Evolutionary conservation across 805 yeast genomes (phyloP), one percentile per base, ranked within the genome.

Genomic region (Yarrowia bubula): DNA sequence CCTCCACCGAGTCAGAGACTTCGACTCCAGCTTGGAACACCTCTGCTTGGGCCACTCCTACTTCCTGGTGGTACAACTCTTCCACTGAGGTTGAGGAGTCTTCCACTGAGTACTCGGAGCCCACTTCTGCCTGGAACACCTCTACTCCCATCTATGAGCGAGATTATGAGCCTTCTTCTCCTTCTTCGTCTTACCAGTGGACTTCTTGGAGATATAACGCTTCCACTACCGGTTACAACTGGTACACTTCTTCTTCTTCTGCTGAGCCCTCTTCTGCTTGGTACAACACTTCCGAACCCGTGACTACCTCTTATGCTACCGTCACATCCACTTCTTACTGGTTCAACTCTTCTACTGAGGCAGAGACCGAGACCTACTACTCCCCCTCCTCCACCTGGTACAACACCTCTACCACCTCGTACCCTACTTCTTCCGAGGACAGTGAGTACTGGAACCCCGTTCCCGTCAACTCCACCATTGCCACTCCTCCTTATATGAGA

Each of bases 71-170:
- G 38, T 38, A 38, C 42, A 38, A 38, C 15, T 8, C 15, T 17
- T 38, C 42, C 14, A 38, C 42, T 38, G 42, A 13, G 8, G 15
- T 38, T 38, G 42, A 38, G 17, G 38, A 35, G 13, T 35, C 38
- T 11, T 35, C 10, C 7, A 35, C 38, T 6, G 38, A 35, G 38
- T 35, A 35, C 38, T 9, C 38, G 4, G 38, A 35, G 38, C 38
- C 38, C 8, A 35, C 38, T 35, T 35, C 38, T 11, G 13, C 13
- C 8, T 35, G 38, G 38, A 35, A 35, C 38, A 13, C 17, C 14
- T 13, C 55, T 17, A 42, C 57, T 37, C 53, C 53, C 14, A 33
- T 47, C 53, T 47, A 32, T n/a, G 53, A 47, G 53, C 53, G 53
- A 47, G 53, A 32, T 39, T 15, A 28, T 7, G 53, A 47, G 8